Base-by-base conservation (phyloP, 2,329 filamentous ascomycete genomes). In the Paecilomyces variotii region DNA sequence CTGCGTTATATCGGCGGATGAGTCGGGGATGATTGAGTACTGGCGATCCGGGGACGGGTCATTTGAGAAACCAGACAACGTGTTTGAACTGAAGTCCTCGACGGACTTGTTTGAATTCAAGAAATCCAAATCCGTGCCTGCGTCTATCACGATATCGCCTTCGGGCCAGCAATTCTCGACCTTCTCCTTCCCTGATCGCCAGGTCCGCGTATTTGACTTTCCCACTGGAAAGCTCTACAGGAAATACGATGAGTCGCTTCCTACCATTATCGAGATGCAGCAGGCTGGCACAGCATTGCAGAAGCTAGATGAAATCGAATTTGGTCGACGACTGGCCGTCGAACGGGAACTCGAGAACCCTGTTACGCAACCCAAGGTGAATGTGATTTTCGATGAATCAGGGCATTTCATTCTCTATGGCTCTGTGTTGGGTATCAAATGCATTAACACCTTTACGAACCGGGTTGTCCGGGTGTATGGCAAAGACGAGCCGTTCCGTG, bases 51-150 rank as follows among this genome's bases (percentile, higher is more conserved):
- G 70, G 12, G 84, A 83, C 62, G 86, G 84, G 1, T 86, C 80
- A 45, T 97, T 91, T 72, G 91, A 96, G 68, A 97, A 97, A 74
- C 94, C 94, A 0, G 87, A 91, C 65, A 91, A 85, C 56, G 91
- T 99, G 19, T 99, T 96, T 71, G 84, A 90, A 64, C 90, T 91
- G 77, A 99, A 99, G 76, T 96, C 91, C 70, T 87, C 89, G 1
- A 99, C 94, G 2, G 94, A 90, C 68, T 81, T 99, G 0, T 99
- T 97, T 69, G 93, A 96, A 56, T 97, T 99, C 78, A 97, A 96
- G 70, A 97, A 97, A 75, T 84, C 90, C 55, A 97, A 96, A 73
- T 89, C 91, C 0, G 84, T 88, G 0, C 92, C 93, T 0, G 85
- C 87, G 3, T 90, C 89, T 10, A 79, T 99, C 54, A 90, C 89